Evolutionary conservation across 495 filamentous ascomycete species (phyloP), one percentile per base, ranked within the genome.

Genomic region (Penicillium atrosanguineum): DNA sequence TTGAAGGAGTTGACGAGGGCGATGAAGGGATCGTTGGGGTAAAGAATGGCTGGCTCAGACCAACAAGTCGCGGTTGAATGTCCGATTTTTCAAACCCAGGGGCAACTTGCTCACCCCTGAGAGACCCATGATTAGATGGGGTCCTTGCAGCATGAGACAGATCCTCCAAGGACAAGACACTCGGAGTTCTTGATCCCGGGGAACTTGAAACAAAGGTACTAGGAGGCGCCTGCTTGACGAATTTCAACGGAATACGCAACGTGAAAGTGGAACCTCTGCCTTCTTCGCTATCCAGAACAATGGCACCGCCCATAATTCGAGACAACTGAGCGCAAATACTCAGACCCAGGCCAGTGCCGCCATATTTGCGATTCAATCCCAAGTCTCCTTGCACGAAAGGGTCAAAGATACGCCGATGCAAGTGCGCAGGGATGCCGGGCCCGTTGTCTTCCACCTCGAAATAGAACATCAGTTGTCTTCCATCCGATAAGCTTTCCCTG

Each of bases 371-470:
- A 69, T 86, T 92, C 19, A 97, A 73, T 2, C 90, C 87, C 9
- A 94, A 72, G 64, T 97, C 91, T 1, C 89, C 92, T 69, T 97
- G 92, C 8, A 96, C 87, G 60, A 97, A 97, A 0, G 91, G 92
- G 64, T 97, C 91, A 71, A 97, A 97, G 23, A 97, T 88, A 55
- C 83, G 82, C 52, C 87, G 71, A 54, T 89, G 89, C 50, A 92
- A 80, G 44, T 83, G 69, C 21, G 82, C 79, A 0, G 91, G 86
- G 52, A 97, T 95, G n/a, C 92, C 92, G 4, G 91, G 92, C 0
- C 92, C 92, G 8, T 87, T 93, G 61, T 97, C 92, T 65, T 89
- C 77, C 3, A 97, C 90, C 64, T 92, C 87, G 52, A 96, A 96
- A 62, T 93, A 86, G 61, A 96, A 95, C 12, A 82, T 57, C 41